Evolutionary conservation across 2,329 filamentous ascomycete genomes (phyloP).

Genomic region (Cladosporium cucumerinum): DNA sequence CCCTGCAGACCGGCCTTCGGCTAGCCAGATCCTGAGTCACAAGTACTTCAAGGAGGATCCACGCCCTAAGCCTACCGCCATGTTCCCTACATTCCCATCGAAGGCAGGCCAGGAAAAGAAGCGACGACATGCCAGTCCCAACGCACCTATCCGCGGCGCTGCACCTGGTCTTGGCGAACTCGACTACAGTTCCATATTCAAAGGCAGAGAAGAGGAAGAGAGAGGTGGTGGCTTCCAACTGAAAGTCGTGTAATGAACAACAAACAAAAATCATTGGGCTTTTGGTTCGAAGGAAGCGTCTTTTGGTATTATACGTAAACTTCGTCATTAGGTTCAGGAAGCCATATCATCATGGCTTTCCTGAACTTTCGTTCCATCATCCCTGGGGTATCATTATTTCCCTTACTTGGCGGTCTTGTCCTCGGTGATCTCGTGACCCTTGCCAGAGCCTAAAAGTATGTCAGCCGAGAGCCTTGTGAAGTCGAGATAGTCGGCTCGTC

Average conservation of each 20-base stretch:
- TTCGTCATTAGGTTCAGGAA: background rate
- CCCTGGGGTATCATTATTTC: constrained; percentile 6
- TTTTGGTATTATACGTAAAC: constrained; percentile 5
- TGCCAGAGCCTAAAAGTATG: background rate
- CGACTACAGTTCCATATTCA: constrained; percentile 51
- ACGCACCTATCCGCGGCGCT: constrained; percentile 74
- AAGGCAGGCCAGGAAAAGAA: constrained; percentile 89
- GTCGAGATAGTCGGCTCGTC: background rate
- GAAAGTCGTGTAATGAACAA: constrained; percentile 27
- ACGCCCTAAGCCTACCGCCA: constrained; percentile 79
- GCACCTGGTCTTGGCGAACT: constrained; percentile 37
- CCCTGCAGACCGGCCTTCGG: constrained; percentile 66
- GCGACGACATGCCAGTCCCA: constrained; percentile 68
- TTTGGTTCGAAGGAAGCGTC: background rate
- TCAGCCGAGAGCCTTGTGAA: background rate
- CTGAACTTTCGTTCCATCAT: constrained; percentile 3
- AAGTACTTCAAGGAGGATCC: constrained; percentile 87
- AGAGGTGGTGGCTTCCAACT: constrained; percentile 47
- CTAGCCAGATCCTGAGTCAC: constrained; percentile 71
- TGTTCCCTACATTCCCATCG: constrained; percentile 96
- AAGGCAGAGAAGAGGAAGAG: constrained; percentile 46
- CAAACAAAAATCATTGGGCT: background rate
- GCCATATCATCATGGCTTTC: background rate
- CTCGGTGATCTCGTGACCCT: constrained; percentile 14
- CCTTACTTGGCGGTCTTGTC: constrained; percentile 13